Evolutionary conservation across 495 filamentous ascomycete species (phyloP), one percentile per base, ranked within the genome.

Genomic region (Xanthoparmelia taractica): DNA sequence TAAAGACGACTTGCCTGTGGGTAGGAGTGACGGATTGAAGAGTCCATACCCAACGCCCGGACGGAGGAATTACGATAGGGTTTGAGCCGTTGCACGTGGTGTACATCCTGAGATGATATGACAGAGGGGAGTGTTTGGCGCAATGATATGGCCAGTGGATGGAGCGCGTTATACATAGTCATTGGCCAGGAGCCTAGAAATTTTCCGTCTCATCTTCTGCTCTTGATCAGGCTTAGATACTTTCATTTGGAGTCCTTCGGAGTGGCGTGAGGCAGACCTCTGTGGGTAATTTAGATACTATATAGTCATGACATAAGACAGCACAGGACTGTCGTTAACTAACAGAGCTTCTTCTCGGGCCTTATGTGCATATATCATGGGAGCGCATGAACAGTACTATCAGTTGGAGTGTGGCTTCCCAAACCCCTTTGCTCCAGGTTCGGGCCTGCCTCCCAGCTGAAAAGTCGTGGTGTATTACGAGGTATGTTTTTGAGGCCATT

Each of bases 11-110:
- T 18, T 45, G 38, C 65, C 61, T 17, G 45, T 36, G 40, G 23
- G 25, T 1, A 34, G 52, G 8, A 67, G 45, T 33, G 61, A 58
- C 29, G 62, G 57, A 25, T 41, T 58, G 41, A 60, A 63, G 36
- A 67, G 62, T 41, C 65, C 65, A 23, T 67, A 67, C 31, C 65
- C 65, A 12, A 63, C 57, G 4, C 47, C 50, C 15, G 65, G 65
- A 23, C 61, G 65, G 8, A 67, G 57, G 41, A 67, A 67, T 23
- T 59, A 60, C 7, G 65, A 67, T 25, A 36, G 65, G 41, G 65
- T 67, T 29, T 67, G 52, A 67, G 5, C 3, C 37, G 8, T 52
- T 5, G 13, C 23, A 55, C 4, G 2, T 31, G n/a, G 36, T 48
- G 40, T 52, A 17, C 8, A 31, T 48, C 15, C 4, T 33, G 34